phyloP scores from a whole-genome alignment of 2,329 filamentous ascomycete species.

The Leptoxyphium fumago region DNA sequence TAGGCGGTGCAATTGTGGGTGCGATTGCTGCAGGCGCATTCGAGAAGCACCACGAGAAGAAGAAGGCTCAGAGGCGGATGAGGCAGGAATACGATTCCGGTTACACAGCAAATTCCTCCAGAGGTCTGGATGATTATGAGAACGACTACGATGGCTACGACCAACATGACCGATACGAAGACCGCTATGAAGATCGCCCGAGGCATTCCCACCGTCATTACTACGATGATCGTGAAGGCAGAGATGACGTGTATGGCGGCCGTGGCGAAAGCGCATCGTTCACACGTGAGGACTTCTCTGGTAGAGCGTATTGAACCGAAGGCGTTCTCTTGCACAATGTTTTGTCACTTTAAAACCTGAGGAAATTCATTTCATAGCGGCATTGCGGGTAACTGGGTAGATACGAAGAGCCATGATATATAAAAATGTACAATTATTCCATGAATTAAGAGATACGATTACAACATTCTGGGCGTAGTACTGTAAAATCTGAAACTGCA shows the following conservation, averaged over 20 bases:
- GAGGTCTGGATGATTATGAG: neutral
- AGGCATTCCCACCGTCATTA: neutral
- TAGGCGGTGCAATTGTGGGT: slow-evolving; percentile 13
- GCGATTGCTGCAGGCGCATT: slow-evolving; percentile 12
- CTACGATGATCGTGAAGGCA: neutral
- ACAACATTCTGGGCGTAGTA: no score
- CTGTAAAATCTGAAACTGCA: no score
- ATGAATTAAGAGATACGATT: no score
- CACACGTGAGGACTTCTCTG: neutral
- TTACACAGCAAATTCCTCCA: neutral
- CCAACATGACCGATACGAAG: neutral
- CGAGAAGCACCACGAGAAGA: slow-evolving; percentile 12
- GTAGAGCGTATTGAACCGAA: neutral
- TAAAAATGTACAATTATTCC: no score
- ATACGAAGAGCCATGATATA: no score
- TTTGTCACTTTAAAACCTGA: no score
- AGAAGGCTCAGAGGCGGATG: slow-evolving; percentile 9
- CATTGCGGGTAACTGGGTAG: no score
- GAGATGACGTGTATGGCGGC: neutral
- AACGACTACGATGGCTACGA: neutral
- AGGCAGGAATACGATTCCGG: neutral
- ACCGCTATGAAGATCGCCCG: neutral
- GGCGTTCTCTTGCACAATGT: no score
- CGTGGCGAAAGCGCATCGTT: neutral
- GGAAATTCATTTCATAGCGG: no score